Evolutionary conservation across 2,329 filamentous ascomycete genomes (phyloP).

Genomic region (Fusarium globosum): DNA sequence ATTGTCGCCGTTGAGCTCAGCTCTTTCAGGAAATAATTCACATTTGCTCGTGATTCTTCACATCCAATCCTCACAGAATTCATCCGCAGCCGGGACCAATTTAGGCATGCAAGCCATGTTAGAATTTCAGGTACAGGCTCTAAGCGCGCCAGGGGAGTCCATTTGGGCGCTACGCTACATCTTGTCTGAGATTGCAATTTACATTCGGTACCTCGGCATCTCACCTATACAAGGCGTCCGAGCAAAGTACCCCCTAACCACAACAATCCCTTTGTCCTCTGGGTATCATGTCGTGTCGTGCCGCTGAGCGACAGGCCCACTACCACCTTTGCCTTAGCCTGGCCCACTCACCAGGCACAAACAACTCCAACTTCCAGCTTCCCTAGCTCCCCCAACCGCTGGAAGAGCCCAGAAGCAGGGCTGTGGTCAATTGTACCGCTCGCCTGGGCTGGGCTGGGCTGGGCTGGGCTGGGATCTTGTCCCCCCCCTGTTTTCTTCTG

Average conservation of each 20-base stretch:
- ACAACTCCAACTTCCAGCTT: conserved; percentile 16
- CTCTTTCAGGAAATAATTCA: neutral
- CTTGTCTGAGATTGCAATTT: conserved; percentile 15
- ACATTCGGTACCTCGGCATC: conserved; percentile 14
- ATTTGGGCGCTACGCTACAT: conserved; percentile 22
- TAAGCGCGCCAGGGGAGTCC: conserved; percentile 21
- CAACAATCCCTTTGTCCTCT: conserved; percentile 20
- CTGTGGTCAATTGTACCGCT: conserved; percentile 14
- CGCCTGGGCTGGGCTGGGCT: conserved; percentile 13
- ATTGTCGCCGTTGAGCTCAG: neutral
- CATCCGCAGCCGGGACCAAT: neutral
- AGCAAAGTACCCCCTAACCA: neutral
- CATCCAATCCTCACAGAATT: conserved; percentile 15
- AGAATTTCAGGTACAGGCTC: conserved; percentile 28
- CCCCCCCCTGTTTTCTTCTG: conserved; percentile 11
- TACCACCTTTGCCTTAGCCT: conserved; percentile 2
- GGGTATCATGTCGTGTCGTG: conserved; percentile 7
- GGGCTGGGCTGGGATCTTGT: neutral
- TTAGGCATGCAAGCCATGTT: conserved; percentile 15
- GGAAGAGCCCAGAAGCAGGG: neutral
- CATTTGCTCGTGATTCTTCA: neutral
- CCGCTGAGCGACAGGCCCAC: conserved; percentile 12
- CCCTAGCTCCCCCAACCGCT: conserved; percentile 21
- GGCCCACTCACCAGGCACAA: conserved; percentile 24
- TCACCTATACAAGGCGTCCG: conserved; percentile 4